A percentile compares a stretch with the other conserved stretches of the same genome.
These are phyloP conservation scores for Didymella pinodella DNA, from an alignment of 2,329 filamentous ascomycete genomes.

Conservation along the genomic window DNA sequence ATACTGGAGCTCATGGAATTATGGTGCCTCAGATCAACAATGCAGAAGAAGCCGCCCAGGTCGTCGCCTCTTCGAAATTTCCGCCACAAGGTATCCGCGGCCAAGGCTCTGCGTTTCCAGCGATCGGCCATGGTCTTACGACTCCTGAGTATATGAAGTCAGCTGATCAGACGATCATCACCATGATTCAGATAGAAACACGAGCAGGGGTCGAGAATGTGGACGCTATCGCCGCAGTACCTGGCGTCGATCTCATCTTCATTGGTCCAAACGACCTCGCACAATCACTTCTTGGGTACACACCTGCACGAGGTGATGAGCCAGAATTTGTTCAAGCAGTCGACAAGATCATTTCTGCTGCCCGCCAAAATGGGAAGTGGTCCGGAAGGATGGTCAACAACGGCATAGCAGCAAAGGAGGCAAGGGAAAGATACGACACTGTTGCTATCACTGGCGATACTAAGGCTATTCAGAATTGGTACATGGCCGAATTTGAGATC, in stretches of 20 bases:
- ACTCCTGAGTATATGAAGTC: constrained; percentile 65
- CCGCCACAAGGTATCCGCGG: constrained; percentile 64
- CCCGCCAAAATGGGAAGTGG: constrained; percentile 70
- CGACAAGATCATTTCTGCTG: constrained; percentile 58
- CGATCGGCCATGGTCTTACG: constrained; percentile 56
- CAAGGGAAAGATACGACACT: constrained; percentile 52
- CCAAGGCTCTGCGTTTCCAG: constrained; percentile 64
- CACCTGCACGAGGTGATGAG: constrained; percentile 62
- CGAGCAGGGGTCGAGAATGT: constrained; percentile 66
- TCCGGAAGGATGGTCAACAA: constrained; percentile 63
- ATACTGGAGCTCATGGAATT: constrained; percentile 66
- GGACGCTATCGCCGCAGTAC: constrained; percentile 67
- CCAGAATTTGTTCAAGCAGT: constrained; percentile 68
- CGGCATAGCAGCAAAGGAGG: constrained; percentile 50
- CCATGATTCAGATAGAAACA: constrained; percentile 74
- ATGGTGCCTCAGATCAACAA: constrained; percentile 65
- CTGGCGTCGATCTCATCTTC: constrained; percentile 70
- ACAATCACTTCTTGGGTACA: constrained; percentile 62
- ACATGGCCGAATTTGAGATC: constrained; percentile 42
- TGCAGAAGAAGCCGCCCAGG: constrained; percentile 52
- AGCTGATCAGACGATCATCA: constrained; percentile 65
- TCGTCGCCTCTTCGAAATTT: constrained; percentile 64
- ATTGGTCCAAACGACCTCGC: constrained; percentile 73
- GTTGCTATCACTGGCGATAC: constrained; percentile 58
- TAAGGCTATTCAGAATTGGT: constrained; percentile 61